Evolutionary conservation across 345 rosid species (phyloP).

Genomic region (Combretum micranthum): DNA sequence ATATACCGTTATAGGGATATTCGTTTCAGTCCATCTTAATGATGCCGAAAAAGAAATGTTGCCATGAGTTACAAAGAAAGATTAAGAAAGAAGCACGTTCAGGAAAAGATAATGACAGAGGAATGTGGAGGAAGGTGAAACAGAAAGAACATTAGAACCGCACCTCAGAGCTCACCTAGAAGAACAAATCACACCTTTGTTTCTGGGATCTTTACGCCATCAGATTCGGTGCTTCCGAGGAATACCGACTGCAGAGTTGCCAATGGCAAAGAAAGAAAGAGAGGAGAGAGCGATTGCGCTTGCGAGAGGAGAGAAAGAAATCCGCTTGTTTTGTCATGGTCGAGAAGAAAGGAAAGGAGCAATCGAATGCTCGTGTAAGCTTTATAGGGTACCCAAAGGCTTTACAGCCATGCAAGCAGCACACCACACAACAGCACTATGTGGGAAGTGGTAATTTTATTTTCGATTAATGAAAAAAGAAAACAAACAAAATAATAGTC

Average conservation of each 20-base stretch:
- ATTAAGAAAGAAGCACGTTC: conserved; percentile 24
- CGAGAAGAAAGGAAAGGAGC: conserved; percentile 20
- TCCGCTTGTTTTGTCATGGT: too few relatives aligned
- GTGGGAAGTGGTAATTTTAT: conserved; percentile 11
- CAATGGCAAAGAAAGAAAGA: conserved; percentile 1
- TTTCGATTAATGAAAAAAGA: too few relatives aligned
- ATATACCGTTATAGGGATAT: too few relatives aligned
- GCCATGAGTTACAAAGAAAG: conserved; percentile 7
- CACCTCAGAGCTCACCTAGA: too few relatives aligned
- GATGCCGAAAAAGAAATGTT: neutral
- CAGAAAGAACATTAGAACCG: too few relatives aligned
- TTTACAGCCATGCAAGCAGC: conserved; percentile 57
- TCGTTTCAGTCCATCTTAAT: too few relatives aligned
- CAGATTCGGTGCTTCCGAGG: neutral
- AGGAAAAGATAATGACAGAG: neutral
- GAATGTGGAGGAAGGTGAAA: too few relatives aligned
- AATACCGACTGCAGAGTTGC: neutral
- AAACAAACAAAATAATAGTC: too few relatives aligned
- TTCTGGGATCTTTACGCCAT: too few relatives aligned
- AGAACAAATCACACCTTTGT: too few relatives aligned
- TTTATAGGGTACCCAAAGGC: conserved; percentile 35
- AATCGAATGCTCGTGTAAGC: conserved; percentile 56
- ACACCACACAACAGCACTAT: conserved; percentile 15
- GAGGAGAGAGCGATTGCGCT: conserved; percentile 8
- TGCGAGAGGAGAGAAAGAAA: conserved; percentile 7